These are phyloP conservation scores for Carex cristatella DNA, from an alignment of 176 grass and related monocot genomes.

Conservation along the genomic window DNA sequence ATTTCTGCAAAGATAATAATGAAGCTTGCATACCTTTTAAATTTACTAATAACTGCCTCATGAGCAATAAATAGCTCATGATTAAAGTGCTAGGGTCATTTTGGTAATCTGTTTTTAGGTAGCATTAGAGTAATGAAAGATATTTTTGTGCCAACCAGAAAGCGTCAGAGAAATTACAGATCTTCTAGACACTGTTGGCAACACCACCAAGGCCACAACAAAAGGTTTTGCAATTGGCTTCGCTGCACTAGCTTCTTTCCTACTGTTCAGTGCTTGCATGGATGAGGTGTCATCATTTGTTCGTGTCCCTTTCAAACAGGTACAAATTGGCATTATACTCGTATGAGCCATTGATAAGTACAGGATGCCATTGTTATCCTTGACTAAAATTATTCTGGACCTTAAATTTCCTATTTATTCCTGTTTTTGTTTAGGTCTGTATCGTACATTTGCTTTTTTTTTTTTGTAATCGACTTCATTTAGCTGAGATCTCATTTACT, in stretches of 20 bases:
- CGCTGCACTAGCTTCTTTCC: conserved; percentile 95
- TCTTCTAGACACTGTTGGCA: conserved; percentile 93
- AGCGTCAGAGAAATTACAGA: conserved; percentile 98
- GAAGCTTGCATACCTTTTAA: neutral
- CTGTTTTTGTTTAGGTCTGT: neutral
- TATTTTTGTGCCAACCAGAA: conserved; percentile 68
- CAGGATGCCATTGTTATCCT: neutral
- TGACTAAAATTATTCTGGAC: no score
- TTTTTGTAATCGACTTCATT: neutral
- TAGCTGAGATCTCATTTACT: neutral
- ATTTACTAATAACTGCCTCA: neutral
- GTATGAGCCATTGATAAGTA: neutral
- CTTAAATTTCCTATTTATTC: neutral
- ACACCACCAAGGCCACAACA: conserved; percentile 97
- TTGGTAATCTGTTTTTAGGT: neutral
- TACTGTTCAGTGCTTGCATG: conserved; percentile 98
- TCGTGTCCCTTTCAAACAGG: conserved; percentile 79
- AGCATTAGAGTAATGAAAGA: neutral
- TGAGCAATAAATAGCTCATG: neutral
- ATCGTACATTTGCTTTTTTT: neutral
- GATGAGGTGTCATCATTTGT: conserved; percentile 95
- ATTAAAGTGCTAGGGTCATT: neutral
- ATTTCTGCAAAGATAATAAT: neutral
- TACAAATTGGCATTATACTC: conserved; percentile 4
- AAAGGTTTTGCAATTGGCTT: conserved; percentile 99